Percentiles rank a stretch among this genome's conserved stretches.
These are phyloP conservation scores for Panicum miliaceum DNA, from an alignment of 176 grass and related monocot species.

Conservation along the genomic window DNA sequence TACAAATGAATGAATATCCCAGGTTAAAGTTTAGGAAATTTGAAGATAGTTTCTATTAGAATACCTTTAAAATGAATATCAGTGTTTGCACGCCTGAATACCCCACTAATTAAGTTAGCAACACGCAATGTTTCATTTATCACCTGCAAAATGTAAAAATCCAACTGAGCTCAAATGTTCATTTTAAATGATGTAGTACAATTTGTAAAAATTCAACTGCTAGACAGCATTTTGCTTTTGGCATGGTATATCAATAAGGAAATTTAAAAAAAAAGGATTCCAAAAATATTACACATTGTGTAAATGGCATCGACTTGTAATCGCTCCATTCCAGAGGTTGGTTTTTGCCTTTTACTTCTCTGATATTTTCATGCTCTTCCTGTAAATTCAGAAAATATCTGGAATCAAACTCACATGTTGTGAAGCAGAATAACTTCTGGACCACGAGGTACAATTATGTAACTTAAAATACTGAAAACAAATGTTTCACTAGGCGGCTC, in stretches of 20 bases:
- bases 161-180: not conserved
- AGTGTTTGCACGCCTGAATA: constrained; percentile 83
- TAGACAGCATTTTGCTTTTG: not conserved
- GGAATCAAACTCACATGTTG: not conserved
- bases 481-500: not conserved
- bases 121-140: constrained; percentile 96
- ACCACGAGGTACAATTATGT: not conserved
- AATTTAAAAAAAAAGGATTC: not conserved
- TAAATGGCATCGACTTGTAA: constrained; percentile 99
- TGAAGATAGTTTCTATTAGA: not conserved
- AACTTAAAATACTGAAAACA: not conserved
- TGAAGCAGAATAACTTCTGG: constrained; percentile 12
- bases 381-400: constrained; percentile 49
- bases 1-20: constrained; percentile 14
- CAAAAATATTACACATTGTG: constrained; percentile 74
- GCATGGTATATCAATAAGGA: not conserved
- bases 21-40: not conserved
- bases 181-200: not conserved
- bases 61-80: constrained; percentile 93
- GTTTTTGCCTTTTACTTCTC: constrained; percentile 50
- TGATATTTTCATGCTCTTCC: constrained; percentile 88
- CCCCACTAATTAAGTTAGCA: constrained; percentile 93
- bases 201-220: not conserved
- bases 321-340: constrained; percentile 68
- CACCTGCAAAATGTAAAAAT: constrained; percentile 55